These are phyloP conservation scores for Vitis amurensis DNA, from an alignment of 164 flowering plant species.

Conservation along the genomic window DNA sequence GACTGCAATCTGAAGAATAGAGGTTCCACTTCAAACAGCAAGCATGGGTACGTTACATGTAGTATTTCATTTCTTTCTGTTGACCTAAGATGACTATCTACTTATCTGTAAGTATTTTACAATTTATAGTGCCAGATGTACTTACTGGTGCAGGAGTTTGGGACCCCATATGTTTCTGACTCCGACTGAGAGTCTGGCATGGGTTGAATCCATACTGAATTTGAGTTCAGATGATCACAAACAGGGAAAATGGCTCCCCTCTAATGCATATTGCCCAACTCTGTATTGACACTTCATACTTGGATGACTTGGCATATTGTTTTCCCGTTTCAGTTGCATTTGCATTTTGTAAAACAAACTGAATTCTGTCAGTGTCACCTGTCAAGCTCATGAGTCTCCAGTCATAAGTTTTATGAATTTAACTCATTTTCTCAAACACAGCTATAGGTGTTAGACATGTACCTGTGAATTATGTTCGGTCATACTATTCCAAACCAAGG, in stretches of 20 bases:
- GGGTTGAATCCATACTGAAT: background rate
- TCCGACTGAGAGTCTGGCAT: background rate
- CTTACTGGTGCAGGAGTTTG: background rate
- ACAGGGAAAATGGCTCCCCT: background rate
- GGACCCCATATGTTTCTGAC: background rate
- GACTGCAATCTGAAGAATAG: slow-evolving; percentile 39
- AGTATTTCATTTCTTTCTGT: background rate
- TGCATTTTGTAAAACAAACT: too few relatives aligned
- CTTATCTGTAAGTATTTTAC: background rate
- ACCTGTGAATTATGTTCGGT: too few relatives aligned
- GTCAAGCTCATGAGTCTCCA: too few relatives aligned
- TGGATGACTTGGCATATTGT: too few relatives aligned
- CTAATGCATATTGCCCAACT: too few relatives aligned
- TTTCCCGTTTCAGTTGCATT: too few relatives aligned
- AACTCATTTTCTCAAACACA: too few relatives aligned
- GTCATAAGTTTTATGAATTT: too few relatives aligned
- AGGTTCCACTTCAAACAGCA: slow-evolving; percentile 62
- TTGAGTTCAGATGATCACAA: background rate
- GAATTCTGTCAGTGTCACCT: too few relatives aligned
- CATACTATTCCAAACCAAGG: too few relatives aligned
- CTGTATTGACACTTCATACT: too few relatives aligned
- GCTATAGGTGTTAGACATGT: too few relatives aligned
- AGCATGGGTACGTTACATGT: slow-evolving; percentile 46
- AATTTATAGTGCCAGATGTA: background rate
- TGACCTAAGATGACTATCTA: background rate